Percentiles rank a stretch among this genome's conserved stretches.
Evolutionary conservation across 2,329 filamentous ascomycete genomes (phyloP).

Genomic region (Arthrobotrys iridis): DNA sequence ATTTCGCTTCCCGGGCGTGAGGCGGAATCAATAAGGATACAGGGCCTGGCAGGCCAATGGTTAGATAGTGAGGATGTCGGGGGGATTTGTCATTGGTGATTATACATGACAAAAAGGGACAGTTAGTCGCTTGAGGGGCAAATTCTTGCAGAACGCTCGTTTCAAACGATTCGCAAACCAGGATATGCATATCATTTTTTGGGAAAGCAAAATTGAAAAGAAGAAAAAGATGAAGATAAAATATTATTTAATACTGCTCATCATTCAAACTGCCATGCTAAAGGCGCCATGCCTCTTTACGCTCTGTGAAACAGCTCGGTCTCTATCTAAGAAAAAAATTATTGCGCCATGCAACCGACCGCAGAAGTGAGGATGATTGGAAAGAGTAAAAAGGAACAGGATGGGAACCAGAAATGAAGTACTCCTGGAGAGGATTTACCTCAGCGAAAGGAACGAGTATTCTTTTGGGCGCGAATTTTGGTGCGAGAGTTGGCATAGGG

Average conservation of each 20-base stretch:
- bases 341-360: slow-evolving; percentile 6
- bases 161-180: slow-evolving; percentile 7
- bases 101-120: not conserved
- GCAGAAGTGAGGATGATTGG: not conserved
- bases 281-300: not conserved
- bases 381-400: not conserved
- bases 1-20: slow-evolving; percentile 20
- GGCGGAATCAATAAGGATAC: slow-evolving; percentile 33
- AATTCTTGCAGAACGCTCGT: slow-evolving; percentile 12
- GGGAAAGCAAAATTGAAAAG: slow-evolving; percentile 11
- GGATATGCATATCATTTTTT: slow-evolving; percentile 5
- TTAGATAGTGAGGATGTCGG: slow-evolving; percentile 56
- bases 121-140: slow-evolving; percentile 2
- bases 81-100: slow-evolving; percentile 57
- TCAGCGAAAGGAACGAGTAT: too few species aligned
- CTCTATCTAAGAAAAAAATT: slow-evolving; percentile 10
- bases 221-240: slow-evolving; percentile 6
- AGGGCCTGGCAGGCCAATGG: slow-evolving; percentile 54
- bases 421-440: too few species aligned
- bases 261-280: slow-evolving; percentile 1
- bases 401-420: not conserved
- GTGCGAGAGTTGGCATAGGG: too few species aligned
- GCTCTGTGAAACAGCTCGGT: not conserved
- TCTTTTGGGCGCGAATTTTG: too few species aligned
- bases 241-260: slow-evolving; percentile 8